Conservation (phyloP, 345 rosid genomes). For the Passiflora organensis region DNA sequence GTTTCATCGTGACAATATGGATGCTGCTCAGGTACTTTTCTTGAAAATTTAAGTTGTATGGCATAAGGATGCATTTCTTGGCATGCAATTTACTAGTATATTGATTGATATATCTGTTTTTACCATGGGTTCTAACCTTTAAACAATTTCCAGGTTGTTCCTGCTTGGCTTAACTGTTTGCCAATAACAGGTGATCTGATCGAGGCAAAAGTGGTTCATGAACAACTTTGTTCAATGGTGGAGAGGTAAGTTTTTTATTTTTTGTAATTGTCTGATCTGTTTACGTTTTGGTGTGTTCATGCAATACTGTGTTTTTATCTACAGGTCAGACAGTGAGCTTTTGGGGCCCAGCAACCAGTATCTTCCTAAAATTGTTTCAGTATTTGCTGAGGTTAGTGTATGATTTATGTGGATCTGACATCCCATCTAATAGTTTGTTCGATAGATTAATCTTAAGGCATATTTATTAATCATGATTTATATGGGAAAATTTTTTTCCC, state of each 20-base stretch:
- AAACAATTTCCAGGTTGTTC: slow-evolving; percentile 59
- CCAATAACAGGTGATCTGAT: slow-evolving; percentile 87
- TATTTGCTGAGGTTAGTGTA: slow-evolving; percentile 84
- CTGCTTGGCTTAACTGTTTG: slow-evolving; percentile 98
- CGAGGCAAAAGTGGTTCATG: slow-evolving; percentile 97
- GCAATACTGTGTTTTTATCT: slow-evolving; percentile 3
- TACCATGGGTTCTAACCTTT: neutral
- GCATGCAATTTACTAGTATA: too few relatives aligned
- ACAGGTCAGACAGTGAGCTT: slow-evolving; percentile 82
- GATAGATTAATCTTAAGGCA: too few relatives aligned
- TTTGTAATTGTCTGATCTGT: neutral
- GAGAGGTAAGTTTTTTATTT: slow-evolving; percentile 55
- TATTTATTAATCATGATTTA: too few relatives aligned
- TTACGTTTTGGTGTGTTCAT: neutral
- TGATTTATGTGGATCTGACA: too few relatives aligned
- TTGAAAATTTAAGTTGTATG: neutral
- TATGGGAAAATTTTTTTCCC: too few relatives aligned
- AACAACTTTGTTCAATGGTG: slow-evolving; percentile 92
- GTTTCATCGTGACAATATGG: slow-evolving; percentile 78
- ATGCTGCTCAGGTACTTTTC: slow-evolving; percentile 85
- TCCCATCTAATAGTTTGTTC: neutral
- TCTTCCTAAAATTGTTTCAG: slow-evolving; percentile 80
- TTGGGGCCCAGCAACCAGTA: slow-evolving; percentile 83
- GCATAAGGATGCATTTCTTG: too few relatives aligned
- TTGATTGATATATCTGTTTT: too few relatives aligned